A percentile compares a stretch with the other conserved stretches of the same genome.
phyloP scores from a whole-genome alignment of 306 rosid genomes.

The Cyamopsis tetragonoloba region DNA sequence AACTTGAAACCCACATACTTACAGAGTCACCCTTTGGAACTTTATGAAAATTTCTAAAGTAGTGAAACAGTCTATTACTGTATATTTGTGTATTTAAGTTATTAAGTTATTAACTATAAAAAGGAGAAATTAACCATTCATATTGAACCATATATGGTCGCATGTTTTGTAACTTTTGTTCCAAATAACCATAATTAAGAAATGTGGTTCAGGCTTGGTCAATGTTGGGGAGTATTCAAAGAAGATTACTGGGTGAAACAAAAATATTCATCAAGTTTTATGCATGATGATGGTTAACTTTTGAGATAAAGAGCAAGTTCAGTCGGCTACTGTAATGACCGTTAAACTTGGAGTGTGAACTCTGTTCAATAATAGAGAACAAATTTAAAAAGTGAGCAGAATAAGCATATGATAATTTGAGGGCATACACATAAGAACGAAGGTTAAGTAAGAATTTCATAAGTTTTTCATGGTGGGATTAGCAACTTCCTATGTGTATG shows the following conservation, averaged over 20 bases:
- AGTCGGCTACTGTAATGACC: background rate
- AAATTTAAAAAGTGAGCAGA: background rate
- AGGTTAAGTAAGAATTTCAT: background rate
- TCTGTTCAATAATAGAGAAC: background rate
- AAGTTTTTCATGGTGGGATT: background rate
- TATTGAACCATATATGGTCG: background rate
- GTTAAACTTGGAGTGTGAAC: background rate
- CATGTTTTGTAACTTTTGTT: background rate
- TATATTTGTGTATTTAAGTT: background rate
- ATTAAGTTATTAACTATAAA: background rate
- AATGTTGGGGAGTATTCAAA: slow-evolving; percentile 2
- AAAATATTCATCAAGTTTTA: background rate
- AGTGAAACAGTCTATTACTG: background rate
- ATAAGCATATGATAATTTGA: background rate
- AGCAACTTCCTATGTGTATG: background rate
- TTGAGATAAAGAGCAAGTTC: slow-evolving; percentile 5
- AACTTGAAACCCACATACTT: background rate
- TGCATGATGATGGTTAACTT: background rate
- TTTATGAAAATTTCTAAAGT: background rate
- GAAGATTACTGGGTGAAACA: background rate
- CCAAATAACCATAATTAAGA: background rate
- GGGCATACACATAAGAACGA: background rate
- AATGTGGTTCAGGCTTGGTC: background rate
- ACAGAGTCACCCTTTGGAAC: background rate
- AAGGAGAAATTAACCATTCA: slow-evolving; percentile 7